Base-by-base conservation (phyloP, 1,284 basidiomycete species). In the Acaromyces ingoldii region DNA sequence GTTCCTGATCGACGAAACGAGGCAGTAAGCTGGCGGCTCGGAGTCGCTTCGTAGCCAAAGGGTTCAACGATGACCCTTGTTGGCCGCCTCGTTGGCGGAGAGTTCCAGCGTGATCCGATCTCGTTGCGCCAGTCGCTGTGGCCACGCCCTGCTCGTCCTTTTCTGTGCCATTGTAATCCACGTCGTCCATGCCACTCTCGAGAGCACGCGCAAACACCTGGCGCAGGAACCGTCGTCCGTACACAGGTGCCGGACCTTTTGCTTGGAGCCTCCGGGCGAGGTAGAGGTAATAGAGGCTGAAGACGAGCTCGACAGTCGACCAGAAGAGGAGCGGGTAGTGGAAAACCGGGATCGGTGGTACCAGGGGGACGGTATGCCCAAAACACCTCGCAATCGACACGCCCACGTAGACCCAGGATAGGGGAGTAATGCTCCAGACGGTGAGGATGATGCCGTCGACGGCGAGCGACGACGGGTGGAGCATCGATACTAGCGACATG, bases 251-350 rank as follows among this genome's bases (percentile, higher is more conserved):
- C 7, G 60, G 59, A 15, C 62, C 55, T 6, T 65, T 54, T 9
- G 41, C 43, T 29, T 73, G 70, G 15, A 73, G 57, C 10, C 28
- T 19, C 10, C 51, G 42, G 0, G 30, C 49, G 0, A 65, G 60
- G 30, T 58, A 46, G 36, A 42, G 49, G 38, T 72, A 58, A 52
- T 65, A 69, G n/a, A 72, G 33, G n/a, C 70, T 70, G 51, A 73
- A 73, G 7, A 43, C 40, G 1, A 47, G 54, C 39, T 73, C 70
- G 10, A 56, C 9, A 1, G 49, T 31, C 26, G 55, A 55, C 41
- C 60, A 72, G 17, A 37, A 13, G 47, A 65, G 62, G 22, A 59
- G 48, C n/a, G 33, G 21, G 19, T 29, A 51, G 60, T 48, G 5
- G 46, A 33, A 44, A 37, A 51, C n/a, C 40, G 47, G 6, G 48